Percentiles rank a stretch among this genome's conserved stretches.
These are phyloP conservation scores for Staphylotrichum longicolle DNA, from an alignment of 495 filamentous ascomycete species.

Conservation along the genomic window DNA sequence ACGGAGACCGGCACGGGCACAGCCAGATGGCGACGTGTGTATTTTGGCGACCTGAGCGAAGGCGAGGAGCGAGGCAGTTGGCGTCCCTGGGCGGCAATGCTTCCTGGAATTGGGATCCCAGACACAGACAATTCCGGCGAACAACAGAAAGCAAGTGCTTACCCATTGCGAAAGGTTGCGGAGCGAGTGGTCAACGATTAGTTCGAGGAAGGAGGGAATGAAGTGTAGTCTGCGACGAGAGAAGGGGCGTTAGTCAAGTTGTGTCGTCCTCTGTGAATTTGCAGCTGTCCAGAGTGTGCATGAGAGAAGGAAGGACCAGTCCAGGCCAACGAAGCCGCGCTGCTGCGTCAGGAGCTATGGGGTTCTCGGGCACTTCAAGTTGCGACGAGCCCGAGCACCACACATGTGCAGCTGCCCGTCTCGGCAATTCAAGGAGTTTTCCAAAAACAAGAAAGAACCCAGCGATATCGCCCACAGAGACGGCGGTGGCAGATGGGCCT, in stretches of 20 bases:
- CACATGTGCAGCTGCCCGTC: no score
- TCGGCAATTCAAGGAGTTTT: neutral
- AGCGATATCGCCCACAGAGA: neutral
- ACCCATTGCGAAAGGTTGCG: constrained; percentile 45
- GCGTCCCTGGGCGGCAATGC: constrained; percentile 26
- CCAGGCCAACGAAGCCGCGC: constrained; percentile 7
- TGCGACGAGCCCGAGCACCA: constrained; percentile 2
- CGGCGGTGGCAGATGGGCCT: neutral
- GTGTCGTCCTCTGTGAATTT: constrained; percentile 7
- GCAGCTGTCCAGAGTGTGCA: constrained; percentile 7
- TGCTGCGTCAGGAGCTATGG: constrained; percentile 5
- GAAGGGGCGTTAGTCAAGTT: constrained; percentile 27
- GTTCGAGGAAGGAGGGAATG: constrained; percentile 27
- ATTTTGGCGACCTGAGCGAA: constrained; percentile 14
- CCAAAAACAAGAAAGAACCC: constrained; percentile 2
- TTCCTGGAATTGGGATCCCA: constrained; percentile 33
- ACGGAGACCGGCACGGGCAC: no score
- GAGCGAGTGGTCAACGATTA: constrained; percentile 17
- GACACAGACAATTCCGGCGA: constrained; percentile 28
- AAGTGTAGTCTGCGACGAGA: constrained; percentile 29
- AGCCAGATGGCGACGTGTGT: constrained; percentile 7
- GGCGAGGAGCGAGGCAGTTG: constrained; percentile 28
- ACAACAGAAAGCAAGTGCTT: constrained; percentile 43
- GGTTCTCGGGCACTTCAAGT: no score
- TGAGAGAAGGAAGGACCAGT: neutral